These are phyloP conservation scores for Diplocarpon rosae DNA, from an alignment of 2,329 filamentous ascomycete species.

Conservation along the genomic window DNA sequence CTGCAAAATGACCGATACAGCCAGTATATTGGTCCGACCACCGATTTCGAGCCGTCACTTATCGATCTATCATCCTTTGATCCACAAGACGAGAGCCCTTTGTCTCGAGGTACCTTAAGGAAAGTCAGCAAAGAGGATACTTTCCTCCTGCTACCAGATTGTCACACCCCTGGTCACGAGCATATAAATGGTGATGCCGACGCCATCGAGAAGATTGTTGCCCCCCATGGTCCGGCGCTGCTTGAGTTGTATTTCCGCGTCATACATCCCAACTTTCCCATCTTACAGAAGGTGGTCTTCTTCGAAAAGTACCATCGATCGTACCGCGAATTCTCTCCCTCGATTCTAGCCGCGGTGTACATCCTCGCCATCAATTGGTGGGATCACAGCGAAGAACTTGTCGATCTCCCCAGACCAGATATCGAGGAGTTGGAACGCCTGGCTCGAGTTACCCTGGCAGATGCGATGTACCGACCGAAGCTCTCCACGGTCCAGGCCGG, in stretches of 20 bases:
- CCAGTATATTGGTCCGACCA: conserved; percentile 74
- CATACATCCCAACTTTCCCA: conserved; percentile 72
- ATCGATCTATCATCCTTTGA: conserved; percentile 74
- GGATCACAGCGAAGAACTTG: conserved; percentile 59
- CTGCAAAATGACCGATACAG: conserved; percentile 69
- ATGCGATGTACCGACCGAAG: conserved; percentile 73
- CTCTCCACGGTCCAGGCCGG: conserved; percentile 71
- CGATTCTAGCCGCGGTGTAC: conserved; percentile 70
- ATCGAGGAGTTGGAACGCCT: conserved; percentile 62
- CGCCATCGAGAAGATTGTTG: conserved; percentile 64
- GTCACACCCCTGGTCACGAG: conserved; percentile 59
- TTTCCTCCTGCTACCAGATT: conserved; percentile 70
- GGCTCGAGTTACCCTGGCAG: conserved; percentile 59
- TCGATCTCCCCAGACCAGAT: conserved; percentile 55
- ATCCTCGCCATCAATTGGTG: conserved; percentile 84
- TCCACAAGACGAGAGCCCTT: conserved; percentile 67
- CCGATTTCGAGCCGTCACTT: conserved; percentile 73
- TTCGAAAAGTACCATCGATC: conserved; percentile 66
- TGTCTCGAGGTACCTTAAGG: conserved; percentile 57
- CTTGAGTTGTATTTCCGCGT: conserved; percentile 74
- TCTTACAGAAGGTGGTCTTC: conserved; percentile 72
- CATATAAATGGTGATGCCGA: conserved; percentile 58
- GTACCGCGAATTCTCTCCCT: conserved; percentile 63
- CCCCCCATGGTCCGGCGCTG: conserved; percentile 64
- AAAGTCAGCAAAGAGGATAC: conserved; percentile 70